phyloP scores from a whole-genome alignment of 495 filamentous ascomycete species.

The Aspergillus ostianus region DNA sequence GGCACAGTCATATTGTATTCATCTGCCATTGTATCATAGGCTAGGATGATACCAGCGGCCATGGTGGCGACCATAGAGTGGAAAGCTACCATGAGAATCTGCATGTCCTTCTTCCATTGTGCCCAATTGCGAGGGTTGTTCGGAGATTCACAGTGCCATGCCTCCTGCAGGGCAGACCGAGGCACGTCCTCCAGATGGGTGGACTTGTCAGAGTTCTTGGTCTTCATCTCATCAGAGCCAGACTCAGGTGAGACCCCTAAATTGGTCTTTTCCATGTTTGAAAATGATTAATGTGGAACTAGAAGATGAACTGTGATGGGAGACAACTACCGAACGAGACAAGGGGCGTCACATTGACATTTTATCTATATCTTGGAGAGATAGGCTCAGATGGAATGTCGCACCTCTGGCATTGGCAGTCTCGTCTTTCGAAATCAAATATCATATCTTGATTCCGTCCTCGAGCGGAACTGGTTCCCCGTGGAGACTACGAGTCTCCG shows the following conservation, averaged over 20 bases:
- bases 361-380: too few species aligned
- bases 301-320: background rate
- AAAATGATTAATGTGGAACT: background rate
- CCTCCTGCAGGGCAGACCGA: constrained; percentile 2
- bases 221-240: constrained; percentile 1
- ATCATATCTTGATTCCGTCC: too few species aligned
- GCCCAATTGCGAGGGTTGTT: constrained; percentile 30
- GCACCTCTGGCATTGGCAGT: too few species aligned
- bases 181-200: constrained; percentile 20
- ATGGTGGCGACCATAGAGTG: constrained; percentile 35
- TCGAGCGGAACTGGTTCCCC: too few species aligned
- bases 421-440: background rate
- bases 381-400: too few species aligned
- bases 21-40: constrained; percentile 28
- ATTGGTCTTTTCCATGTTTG: background rate
- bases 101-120: constrained; percentile 31
- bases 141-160: constrained; percentile 6
- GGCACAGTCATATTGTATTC: constrained; percentile 26
- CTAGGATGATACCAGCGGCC: constrained; percentile 35
- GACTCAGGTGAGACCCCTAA: background rate
- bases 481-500: too few species aligned
- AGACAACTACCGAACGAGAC: background rate
- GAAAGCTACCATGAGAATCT: constrained; percentile 38
- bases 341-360: background rate
- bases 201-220: constrained; percentile 11